A percentile compares a stretch with the other conserved stretches of the same genome.
Conservation (phyloP, 1,284 basidiomycete species). For the Coriolopsis trogii region DNA sequence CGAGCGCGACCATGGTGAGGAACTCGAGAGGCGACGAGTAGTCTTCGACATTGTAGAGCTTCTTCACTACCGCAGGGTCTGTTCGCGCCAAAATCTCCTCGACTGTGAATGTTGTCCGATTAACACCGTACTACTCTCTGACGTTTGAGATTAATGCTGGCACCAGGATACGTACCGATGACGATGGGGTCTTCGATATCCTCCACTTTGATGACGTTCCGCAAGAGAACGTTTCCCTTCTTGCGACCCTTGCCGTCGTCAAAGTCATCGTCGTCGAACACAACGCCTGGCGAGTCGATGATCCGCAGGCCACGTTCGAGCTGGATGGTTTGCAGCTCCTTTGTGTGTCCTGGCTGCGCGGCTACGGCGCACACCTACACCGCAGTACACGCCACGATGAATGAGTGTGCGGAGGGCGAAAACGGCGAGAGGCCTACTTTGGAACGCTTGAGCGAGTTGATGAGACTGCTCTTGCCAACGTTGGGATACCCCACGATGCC, state of each 20-base stretch:
- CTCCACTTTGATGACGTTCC: conserved; percentile 94
- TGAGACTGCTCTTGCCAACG: conserved; percentile 94
- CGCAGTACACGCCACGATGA: conserved; percentile 42
- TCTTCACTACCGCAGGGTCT: conserved; percentile 67
- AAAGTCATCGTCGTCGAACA: conserved; percentile 77
- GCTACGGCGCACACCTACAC: conserved; percentile 88
- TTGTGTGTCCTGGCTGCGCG: conserved; percentile 93
- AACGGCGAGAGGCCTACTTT: conserved; percentile 54
- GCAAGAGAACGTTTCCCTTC: conserved; percentile 75
- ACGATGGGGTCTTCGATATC: conserved; percentile 89
- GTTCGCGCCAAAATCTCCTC: conserved; percentile 84
- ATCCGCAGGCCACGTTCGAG: conserved; percentile 93
- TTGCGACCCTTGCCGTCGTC: conserved; percentile 53
- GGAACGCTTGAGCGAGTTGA: conserved; percentile 92
- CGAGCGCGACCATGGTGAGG: conserved; percentile 88
- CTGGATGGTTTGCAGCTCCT: conserved; percentile 91
- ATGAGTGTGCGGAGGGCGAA: conserved; percentile 47
- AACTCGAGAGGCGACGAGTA: conserved; percentile 82
- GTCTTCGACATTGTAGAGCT: conserved; percentile 82
- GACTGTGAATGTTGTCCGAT: too few relatives aligned
- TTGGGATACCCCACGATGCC: conserved; percentile 98
- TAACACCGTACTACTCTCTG: too few relatives aligned
- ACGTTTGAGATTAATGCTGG: too few relatives aligned
- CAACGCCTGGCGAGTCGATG: conserved; percentile 95
- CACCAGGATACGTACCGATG: conserved; percentile 74